Evolutionary conservation across 2,329 filamentous ascomycete genomes (phyloP), one percentile per base, ranked within the genome.

Genomic region (Alternaria solani): DNA sequence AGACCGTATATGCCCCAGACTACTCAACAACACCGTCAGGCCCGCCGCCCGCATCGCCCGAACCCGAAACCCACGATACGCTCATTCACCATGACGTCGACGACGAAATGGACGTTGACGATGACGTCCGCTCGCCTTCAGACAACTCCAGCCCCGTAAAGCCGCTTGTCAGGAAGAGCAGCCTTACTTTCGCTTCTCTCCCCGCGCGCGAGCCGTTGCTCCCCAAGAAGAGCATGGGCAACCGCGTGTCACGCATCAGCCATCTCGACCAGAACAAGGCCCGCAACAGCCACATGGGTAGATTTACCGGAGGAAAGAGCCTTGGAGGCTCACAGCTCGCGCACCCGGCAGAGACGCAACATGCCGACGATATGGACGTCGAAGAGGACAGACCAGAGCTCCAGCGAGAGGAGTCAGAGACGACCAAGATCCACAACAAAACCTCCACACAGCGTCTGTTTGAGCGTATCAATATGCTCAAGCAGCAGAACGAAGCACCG

Each of bases 401-500:
- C 5, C 71, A 77, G 18, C 69, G 68, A 46, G 72, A 82, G 32
- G 84, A 88, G 25, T 80, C 81, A 1, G 85, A 85, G 43, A 82
- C 83, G 30, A 84, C 85, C 6, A 86, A 84, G 67, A 78, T 85
- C 2, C 90, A 94, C 72, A 93, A 89, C 79, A 96, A 96, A 76
- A 94, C 93, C 0, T 96, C 95, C n/a, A 97, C 95, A 0, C 94
- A 98, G 77, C 86, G 92, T 43, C 83, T 99, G 16, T 93, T 97
- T 66, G 94, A 98, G 71, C 93, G 94, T 70, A 98, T 99, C 70
- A 96, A 89, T 63, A 87, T 89, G 84, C 83, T 91, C 83, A 89
- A 78, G 80, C 85, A 61, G 76, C 81, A 72, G 75, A 83, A 72
- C 47, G 76, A 74, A 53, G 72, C 67, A 48, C 75, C 74, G 9